Percentiles rank a stretch among this genome's conserved stretches.
Conservation (phyloP, 2,329 filamentous ascomycete species). For the Dactylonectria macrodidyma region DNA sequence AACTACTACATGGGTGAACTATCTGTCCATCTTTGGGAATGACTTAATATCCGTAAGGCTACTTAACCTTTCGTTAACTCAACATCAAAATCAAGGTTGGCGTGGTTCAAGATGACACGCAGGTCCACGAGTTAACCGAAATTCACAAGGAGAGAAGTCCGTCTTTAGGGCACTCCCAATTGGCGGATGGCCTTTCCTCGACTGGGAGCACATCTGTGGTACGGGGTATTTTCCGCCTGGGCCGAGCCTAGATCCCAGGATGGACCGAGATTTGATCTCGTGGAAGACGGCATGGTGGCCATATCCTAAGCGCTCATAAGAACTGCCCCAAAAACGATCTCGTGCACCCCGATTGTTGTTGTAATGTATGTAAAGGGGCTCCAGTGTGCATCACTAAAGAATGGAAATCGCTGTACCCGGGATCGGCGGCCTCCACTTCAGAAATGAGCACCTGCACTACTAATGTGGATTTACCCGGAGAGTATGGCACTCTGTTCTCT, state of each 20-base stretch:
- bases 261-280: neutral
- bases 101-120: slow-evolving; percentile 45
- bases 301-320: neutral
- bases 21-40: neutral
- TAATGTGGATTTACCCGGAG: slow-evolving; percentile 50
- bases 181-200: neutral
- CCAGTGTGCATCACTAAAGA: slow-evolving; percentile 11
- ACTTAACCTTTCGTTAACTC: neutral
- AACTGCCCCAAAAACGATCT: neutral
- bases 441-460: slow-evolving; percentile 48
- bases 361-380: slow-evolving; percentile 36
- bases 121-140: slow-evolving; percentile 1
- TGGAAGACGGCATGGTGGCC: neutral
- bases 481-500: slow-evolving; percentile 39
- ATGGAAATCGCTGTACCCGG: slow-evolving; percentile 39
- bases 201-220: slow-evolving; percentile 18
- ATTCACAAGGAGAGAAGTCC: slow-evolving; percentile 11
- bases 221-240: slow-evolving; percentile 18
- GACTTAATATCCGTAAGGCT: neutral
- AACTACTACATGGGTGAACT: too few relatives aligned
- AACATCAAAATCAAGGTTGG: neutral
- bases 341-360: slow-evolving; percentile 7
- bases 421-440: slow-evolving; percentile 38
- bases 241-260: neutral
- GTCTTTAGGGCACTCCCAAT: neutral